Base-by-base conservation (phyloP, 495 filamentous ascomycete species). In the Penicillium silybi region DNA sequence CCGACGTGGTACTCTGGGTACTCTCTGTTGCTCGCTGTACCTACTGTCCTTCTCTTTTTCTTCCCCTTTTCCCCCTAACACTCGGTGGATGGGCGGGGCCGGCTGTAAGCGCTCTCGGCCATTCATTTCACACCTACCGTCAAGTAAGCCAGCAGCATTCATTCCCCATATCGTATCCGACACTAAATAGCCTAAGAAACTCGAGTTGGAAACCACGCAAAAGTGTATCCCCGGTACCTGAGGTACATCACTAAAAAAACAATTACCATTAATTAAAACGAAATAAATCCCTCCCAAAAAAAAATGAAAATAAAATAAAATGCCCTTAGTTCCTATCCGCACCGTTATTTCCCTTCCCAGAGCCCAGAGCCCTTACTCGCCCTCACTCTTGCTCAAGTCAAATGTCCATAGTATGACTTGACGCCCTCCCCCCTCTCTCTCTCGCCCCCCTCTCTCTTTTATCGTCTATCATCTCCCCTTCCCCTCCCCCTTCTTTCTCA, bases 271-370 rank as follows among this genome's bases (percentile, higher is more conserved):
- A 32, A 32, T 32, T 32, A 32, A 32, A 32, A 32, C 11, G 29
- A 32, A 32, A 32, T 13, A 32, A 15, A 32, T 32, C 13, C 11
- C 29, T 32, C 11, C 29, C 29, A 32, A 32, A 13, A 13, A 13
- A 32, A 3, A 11, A 34, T 4, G 32, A 25, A 48, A 46, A 34
- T 47, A 16, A 35, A 47, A 34, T 15, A 47, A 39, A 34, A 46
- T 39, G 37, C 18, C 29, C 39, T 1, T 1, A 46, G 35, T 52
- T 63, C 50, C 53, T 37, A 56, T 59, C 48, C 61, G 54, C 58
- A 48, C 61, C 58, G 58, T 64, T 64, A 58, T 64, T 56, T 50
- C 54, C 58, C 41, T 60, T 63, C 51, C 29, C 48, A 45, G 41
- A 53, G 27, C 27, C 52, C 35, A n/a, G n/a, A n/a, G n/a, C n/a